These are phyloP conservation scores for Neolecta irregularis DNA, from an alignment of 1,139 yeast species.

Conservation along the genomic window DNA sequence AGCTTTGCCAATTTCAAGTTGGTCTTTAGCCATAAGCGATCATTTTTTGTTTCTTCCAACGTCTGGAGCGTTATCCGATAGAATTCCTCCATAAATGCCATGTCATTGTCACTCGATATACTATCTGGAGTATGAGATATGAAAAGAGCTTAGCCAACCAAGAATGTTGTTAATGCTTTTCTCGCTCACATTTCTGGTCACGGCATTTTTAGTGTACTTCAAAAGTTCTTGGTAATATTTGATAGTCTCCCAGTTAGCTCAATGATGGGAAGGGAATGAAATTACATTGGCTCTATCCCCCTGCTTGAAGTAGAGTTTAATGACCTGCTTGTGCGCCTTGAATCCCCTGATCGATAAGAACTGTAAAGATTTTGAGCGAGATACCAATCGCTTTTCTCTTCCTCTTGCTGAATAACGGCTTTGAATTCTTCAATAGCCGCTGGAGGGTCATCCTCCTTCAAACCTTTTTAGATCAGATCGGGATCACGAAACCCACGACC, in stretches of 20 bases:
- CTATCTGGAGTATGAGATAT: too few species aligned
- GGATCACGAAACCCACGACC: not conserved
- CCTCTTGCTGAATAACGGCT: constrained; percentile 23
- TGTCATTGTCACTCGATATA: constrained; percentile 23
- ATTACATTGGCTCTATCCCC: constrained; percentile 19
- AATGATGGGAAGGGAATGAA: not conserved
- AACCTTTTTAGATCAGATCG: constrained; percentile 18
- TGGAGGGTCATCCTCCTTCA: constrained; percentile 43
- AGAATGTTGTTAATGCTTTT: constrained; percentile 46
- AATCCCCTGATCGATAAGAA: constrained; percentile 26
- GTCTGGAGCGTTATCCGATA: constrained; percentile 21
- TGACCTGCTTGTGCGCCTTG: constrained; percentile 49
- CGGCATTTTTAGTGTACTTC: constrained; percentile 20
- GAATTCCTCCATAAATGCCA: constrained; percentile 21
- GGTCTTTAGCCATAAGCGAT: constrained; percentile 42
- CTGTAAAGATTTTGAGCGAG: not conserved
- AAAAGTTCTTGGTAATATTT: constrained; percentile 23
- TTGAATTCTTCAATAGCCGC: constrained; percentile 34
- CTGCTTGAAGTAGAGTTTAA: constrained; percentile 37
- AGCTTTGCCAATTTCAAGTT: constrained; percentile 38
- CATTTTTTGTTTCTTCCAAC: constrained; percentile 26
- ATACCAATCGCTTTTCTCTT: constrained; percentile 25
- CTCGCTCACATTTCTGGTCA: constrained; percentile 38
- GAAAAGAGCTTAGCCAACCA: too few species aligned
- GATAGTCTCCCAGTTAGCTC: constrained; percentile 22